These are phyloP conservation scores for Conringia planisiliqua DNA, from an alignment of 345 rosid species.

Conservation along the genomic window DNA sequence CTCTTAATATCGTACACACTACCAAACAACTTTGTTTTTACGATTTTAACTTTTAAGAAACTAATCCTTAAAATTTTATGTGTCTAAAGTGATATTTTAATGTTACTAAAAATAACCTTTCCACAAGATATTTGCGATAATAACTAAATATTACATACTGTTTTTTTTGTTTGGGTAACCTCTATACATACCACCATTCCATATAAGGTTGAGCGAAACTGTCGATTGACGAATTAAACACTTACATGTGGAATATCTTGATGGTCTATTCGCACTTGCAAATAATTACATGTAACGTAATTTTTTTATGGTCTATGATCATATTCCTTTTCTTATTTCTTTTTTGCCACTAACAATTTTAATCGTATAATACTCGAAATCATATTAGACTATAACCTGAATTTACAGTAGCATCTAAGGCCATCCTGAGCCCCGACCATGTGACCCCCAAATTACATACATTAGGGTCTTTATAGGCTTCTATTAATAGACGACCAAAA, in stretches of 20 bases:
- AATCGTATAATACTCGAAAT: background rate
- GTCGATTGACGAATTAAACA: background rate
- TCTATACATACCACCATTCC: background rate
- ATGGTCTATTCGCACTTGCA: too few relatives aligned
- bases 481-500: background rate
- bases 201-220: background rate
- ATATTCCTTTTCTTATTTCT: background rate
- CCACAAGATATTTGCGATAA: background rate
- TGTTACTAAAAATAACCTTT: background rate
- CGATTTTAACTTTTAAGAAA: background rate
- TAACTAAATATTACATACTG: background rate
- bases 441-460: background rate
- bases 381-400: background rate
- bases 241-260: background rate
- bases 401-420: background rate
- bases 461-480: conserved; percentile 18
- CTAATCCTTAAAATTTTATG: background rate
- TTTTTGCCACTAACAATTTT: background rate
- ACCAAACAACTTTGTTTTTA: background rate
- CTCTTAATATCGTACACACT: background rate
- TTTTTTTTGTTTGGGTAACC: background rate
- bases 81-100: background rate
- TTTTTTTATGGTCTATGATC: background rate
- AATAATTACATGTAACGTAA: too few relatives aligned
- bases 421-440: background rate